Base-by-base conservation (phyloP, 257 asterid species). In the Agastache rugosa region DNA sequence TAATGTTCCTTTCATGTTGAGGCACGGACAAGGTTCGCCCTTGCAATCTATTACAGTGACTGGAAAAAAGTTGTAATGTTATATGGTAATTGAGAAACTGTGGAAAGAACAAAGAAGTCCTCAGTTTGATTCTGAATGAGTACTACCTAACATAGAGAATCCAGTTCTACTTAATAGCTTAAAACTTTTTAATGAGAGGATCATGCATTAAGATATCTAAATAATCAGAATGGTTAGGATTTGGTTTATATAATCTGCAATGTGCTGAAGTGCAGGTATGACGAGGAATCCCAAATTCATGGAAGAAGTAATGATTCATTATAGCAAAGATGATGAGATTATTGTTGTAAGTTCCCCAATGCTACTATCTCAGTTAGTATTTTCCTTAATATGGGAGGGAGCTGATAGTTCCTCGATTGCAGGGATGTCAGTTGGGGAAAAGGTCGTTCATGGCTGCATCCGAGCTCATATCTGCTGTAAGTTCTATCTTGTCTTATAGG, bases 401-500 rank as follows among this genome's bases (percentile, higher is more conserved):
- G 69, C 17, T 64, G 25, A 29, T 8, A 58, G 44, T 34, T 64
- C 9, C 2, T 71, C 44, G 22, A 35, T 25, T 69, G 72, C 83
- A 91, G 97, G 97, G 96, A 1, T 91, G 96, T 80, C 92, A 89
- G 50, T 4, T 76, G 53, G 96, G 97, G 61, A 91, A 89, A 61
- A 84, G 96, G 71, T 91, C 97, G 14, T 45, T 86, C 5, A 85
- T 85, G 92, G 97, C 97, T 64, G 88, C 94, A 23, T 76, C 87
- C 6, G 90, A 86, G 54, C 97, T 91, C 74, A 12, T 87, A 20
- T 80, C 93, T 66, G 84, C 83, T 68, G 97, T 87, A 81, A 74
- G 89, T 84, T 67, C 71, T 11, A 12, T 22, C 15, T 23, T 29
- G 31, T 17, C 41, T 27, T 16, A 4, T 6, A 29, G 39, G 19